A percentile compares a stretch with the other conserved stretches of the same genome.
These are phyloP conservation scores for sorghum (Sorghum bicolor) DNA, from an alignment of 176 grass and related monocot species.

Conservation along the genomic window DNA sequence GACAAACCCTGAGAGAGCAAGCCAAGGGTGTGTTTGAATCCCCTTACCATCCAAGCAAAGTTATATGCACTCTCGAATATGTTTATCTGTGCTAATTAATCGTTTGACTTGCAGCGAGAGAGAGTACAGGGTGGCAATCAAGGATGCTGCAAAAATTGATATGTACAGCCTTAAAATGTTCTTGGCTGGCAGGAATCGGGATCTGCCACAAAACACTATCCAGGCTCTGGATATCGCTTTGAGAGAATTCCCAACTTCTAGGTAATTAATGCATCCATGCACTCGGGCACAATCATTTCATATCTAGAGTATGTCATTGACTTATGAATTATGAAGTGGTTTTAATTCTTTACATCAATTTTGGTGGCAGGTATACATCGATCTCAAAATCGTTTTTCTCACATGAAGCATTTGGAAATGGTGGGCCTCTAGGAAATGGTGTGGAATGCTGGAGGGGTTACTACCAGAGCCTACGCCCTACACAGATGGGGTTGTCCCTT, in stretches of 20 bases:
- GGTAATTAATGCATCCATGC: constrained; percentile 37
- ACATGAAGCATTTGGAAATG: constrained; percentile 21
- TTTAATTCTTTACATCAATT: background rate
- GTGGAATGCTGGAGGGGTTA: constrained; percentile 78
- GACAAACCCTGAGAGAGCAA: background rate
- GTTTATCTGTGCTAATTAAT: background rate
- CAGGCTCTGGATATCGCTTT: constrained; percentile 79
- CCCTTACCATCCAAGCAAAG: background rate
- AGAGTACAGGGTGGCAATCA: constrained; percentile 56
- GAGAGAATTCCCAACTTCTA: constrained; percentile 35
- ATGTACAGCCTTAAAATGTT: constrained; percentile 49
- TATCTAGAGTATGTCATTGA: background rate
- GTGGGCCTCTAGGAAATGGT: constrained; percentile 37
- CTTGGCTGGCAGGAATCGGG: constrained; percentile 37
- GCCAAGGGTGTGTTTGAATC: constrained; percentile 23
- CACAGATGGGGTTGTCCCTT: constrained; percentile 78
- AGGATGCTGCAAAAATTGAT: constrained; percentile 37
- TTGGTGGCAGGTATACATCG: constrained; percentile 39
- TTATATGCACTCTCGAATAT: background rate
- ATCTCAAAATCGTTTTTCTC: constrained; percentile 83
- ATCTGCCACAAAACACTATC: constrained; percentile 61
- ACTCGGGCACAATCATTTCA: background rate
- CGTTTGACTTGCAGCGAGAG: constrained; percentile 13
- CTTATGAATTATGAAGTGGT: background rate
- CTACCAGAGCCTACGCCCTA: constrained; percentile 78